These are phyloP conservation scores for Tilletia indica DNA, from an alignment of 1,284 basidiomycete genomes.

Conservation along the genomic window DNA sequence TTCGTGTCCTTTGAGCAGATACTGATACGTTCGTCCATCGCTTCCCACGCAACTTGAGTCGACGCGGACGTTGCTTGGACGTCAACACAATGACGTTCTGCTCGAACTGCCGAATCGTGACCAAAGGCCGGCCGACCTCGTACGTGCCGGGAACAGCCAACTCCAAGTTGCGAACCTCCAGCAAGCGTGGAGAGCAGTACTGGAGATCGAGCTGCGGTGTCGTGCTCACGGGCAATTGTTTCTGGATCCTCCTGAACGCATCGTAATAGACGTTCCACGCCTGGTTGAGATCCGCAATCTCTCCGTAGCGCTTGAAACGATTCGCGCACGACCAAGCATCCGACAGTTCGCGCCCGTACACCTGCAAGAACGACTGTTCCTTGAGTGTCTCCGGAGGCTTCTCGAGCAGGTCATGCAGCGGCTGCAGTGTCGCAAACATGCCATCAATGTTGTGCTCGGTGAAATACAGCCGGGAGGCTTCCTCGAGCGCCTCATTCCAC, in stretches of 20 bases:
- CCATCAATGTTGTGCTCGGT: conserved; percentile 93
- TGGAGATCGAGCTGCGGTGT: conserved; percentile 80
- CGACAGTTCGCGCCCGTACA: conserved; percentile 86
- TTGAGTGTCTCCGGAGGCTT: conserved; percentile 92
- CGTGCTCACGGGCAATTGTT: conserved; percentile 84
- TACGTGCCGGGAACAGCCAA: conserved; percentile 96
- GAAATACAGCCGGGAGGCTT: conserved; percentile 94
- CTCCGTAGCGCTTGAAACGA: conserved; percentile 81
- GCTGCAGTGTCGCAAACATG: conserved; percentile 93
- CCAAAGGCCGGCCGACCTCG: conserved; percentile 79
- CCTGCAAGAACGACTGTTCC: conserved; percentile 92
- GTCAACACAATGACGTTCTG: conserved; percentile 70
- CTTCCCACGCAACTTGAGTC: conserved; percentile 83
- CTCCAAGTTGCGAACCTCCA: conserved; percentile 85
- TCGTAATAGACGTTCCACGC: conserved; percentile 99
- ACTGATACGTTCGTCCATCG: conserved; percentile 92
- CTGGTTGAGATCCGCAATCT: conserved; percentile 83
- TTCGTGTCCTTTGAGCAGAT: conserved; percentile 94
- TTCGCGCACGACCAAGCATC: conserved; percentile 92
- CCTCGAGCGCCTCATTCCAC: conserved; percentile 98
- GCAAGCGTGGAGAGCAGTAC: conserved; percentile 90
- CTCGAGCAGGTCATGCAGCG: conserved; percentile 89
- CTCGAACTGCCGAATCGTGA: conserved; percentile 72
- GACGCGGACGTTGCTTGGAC: conserved; percentile 96
- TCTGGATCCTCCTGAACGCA: conserved; percentile 92